Evolutionary conservation across 805 yeast species (phyloP).

Genomic region (Pichia exigua): DNA sequence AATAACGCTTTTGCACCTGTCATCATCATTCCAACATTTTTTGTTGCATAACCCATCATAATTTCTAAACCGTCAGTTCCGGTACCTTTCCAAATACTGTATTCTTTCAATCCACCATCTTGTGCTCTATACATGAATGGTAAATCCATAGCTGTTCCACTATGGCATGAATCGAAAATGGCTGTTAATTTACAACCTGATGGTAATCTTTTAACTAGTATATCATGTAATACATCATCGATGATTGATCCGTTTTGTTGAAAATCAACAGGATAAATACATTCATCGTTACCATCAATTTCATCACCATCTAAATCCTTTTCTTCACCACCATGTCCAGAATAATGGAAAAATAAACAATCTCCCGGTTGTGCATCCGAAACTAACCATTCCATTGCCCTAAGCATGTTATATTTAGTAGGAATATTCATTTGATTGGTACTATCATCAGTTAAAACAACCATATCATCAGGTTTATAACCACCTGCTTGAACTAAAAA

Average conservation of each 20-base stretch:
- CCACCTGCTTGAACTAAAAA: conserved; percentile 35
- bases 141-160: conserved; percentile 74
- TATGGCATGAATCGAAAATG: conserved; percentile 78
- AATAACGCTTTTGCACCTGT: conserved; percentile 31
- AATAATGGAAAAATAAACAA: conserved; percentile 71
- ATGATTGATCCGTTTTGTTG: conserved; percentile 57
- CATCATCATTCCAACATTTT: conserved; percentile 41
- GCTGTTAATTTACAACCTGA: conserved; percentile 75
- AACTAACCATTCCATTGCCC: conserved; percentile 80
- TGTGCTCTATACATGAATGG: conserved; percentile 72
- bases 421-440: conserved; percentile 43
- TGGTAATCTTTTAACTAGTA: conserved; percentile 60
- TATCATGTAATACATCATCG: conserved; percentile 68
- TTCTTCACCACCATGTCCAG: conserved; percentile 82
- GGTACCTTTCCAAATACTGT: conserved; percentile 67
- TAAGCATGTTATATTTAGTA: conserved; percentile 57
- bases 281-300: conserved; percentile 30
- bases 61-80: conserved; percentile 59
- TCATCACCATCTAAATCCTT: conserved; percentile 42
- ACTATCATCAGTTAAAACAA: conserved; percentile 52
- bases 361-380: conserved; percentile 68
- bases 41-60: conserved; percentile 50
- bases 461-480: conserved; percentile 47
- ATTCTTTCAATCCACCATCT: conserved; percentile 76
- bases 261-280: conserved; percentile 37